These are phyloP conservation scores for Chloranthus sessilifolius DNA, from an alignment of 164 flowering plant genomes.

Conservation along the genomic window DNA sequence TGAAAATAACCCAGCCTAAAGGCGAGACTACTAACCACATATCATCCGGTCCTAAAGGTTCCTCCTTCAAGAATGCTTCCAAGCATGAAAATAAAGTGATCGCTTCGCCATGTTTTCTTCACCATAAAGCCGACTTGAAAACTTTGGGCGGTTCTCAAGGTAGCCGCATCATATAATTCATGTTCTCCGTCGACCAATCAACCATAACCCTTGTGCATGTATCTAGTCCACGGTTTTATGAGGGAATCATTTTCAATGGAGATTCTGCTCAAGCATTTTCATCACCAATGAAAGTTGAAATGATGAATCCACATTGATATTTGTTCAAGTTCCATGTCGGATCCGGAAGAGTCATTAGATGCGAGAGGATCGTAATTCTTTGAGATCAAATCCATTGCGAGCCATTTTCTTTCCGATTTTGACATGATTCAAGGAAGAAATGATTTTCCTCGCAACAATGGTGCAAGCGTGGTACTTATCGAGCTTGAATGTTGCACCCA, in stretches of 20 bases:
- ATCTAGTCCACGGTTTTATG: conserved; percentile 23
- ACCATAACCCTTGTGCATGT: conserved; percentile 37
- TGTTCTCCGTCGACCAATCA: conserved; percentile 80
- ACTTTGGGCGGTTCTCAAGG: conserved; percentile 77
- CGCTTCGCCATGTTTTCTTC: conserved; percentile 81
- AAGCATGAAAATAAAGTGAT: conserved; percentile 84
- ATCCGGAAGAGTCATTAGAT: conserved; percentile 16
- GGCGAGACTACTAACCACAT: conserved; percentile 54
- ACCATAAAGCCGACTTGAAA: conserved; percentile 47
- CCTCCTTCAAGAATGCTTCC: conserved; percentile 94
- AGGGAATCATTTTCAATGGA: conserved; percentile 40
- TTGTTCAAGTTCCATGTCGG: conserved; percentile 32
- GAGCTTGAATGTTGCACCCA: conserved; percentile 54
- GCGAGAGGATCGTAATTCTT: conserved; percentile 21
- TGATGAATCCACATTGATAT: conserved; percentile 23
- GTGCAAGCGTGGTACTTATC: conserved; percentile 53
- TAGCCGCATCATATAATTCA: conserved; percentile 63
- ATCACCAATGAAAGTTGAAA: conserved; percentile 57
- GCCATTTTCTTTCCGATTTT: conserved; percentile 40
- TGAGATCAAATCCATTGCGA: conserved; percentile 17
- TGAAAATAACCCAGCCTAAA: not conserved
- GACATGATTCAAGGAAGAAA: conserved; percentile 22
- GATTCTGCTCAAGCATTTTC: conserved; percentile 34
- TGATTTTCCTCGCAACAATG: conserved; percentile 45
- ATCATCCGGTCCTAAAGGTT: conserved; percentile 95